phyloP scores from a whole-genome alignment of 1,284 basidiomycete species.

The Ustilago tritici region DNA sequence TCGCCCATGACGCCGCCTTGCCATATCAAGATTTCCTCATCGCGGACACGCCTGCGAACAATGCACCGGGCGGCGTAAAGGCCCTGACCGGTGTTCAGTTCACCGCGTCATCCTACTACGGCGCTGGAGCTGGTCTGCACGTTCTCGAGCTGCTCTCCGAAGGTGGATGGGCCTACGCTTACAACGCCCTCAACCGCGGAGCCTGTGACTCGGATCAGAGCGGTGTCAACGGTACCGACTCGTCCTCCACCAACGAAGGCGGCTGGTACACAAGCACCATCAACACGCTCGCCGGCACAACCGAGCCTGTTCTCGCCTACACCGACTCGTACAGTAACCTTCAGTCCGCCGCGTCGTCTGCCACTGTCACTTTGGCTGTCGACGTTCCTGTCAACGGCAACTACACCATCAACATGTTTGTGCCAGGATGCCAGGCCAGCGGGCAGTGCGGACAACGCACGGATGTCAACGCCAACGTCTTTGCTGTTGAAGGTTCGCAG shows the following conservation, averaged over 20 bases:
- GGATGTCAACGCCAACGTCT: slow-evolving; percentile 83
- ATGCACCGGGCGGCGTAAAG: slow-evolving; percentile 71
- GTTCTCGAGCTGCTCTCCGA: slow-evolving; percentile 89
- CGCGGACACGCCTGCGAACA: slow-evolving; percentile 65
- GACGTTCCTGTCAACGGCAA: slow-evolving; percentile 87
- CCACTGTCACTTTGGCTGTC: slow-evolving; percentile 84
- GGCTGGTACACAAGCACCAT: slow-evolving; percentile 60
- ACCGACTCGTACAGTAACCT: slow-evolving; percentile 78
- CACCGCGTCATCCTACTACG: slow-evolving; percentile 81
- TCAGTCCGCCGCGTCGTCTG: slow-evolving; percentile 75
- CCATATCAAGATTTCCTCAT: slow-evolving; percentile 91
- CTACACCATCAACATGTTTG: slow-evolving; percentile 85
- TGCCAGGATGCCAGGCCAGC: slow-evolving; percentile 86
- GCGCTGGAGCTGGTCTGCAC: slow-evolving; percentile 84
- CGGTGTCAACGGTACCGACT: slow-evolving; percentile 57
- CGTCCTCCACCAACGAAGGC: slow-evolving; percentile 53
- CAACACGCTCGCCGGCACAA: slow-evolving; percentile 77
- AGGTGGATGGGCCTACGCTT: slow-evolving; percentile 72
- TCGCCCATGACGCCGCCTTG: slow-evolving; percentile 74
- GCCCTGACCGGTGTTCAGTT: slow-evolving; percentile 79
- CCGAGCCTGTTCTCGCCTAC: slow-evolving; percentile 80
- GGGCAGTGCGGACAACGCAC: slow-evolving; percentile 85
- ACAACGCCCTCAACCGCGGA: slow-evolving; percentile 62
- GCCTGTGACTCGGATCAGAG: slow-evolving; percentile 49
- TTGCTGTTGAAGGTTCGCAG: slow-evolving; percentile 72